These are phyloP conservation scores for Blastocystis sp. DNA, from an alignment of 352 stramenopile species.

Conservation along the genomic window DNA sequence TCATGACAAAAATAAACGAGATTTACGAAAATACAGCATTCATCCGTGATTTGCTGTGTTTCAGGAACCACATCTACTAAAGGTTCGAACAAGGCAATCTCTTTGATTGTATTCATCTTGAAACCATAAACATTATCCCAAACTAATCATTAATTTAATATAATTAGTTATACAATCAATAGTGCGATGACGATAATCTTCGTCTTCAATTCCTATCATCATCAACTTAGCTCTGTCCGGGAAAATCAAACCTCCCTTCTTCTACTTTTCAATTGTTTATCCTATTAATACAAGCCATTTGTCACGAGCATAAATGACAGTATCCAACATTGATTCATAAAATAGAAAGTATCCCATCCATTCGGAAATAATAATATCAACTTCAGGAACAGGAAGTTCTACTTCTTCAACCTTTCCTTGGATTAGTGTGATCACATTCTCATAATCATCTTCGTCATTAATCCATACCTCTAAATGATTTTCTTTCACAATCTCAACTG, in stretches of 20 bases:
- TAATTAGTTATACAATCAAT: constrained; percentile 78
- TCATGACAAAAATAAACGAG: constrained; percentile 5
- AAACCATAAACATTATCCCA: constrained; percentile 99
- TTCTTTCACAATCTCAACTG: constrained; percentile 85
- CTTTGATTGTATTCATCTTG: constrained; percentile 95
- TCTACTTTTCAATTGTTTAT: constrained; percentile 1
- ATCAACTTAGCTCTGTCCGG: constrained; percentile 92
- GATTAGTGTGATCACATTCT: constrained; percentile 82
- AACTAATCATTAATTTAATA: constrained; percentile 74
- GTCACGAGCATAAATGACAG: constrained; percentile 89
- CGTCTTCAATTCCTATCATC: constrained; percentile 91
- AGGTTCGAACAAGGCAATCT: constrained; percentile 91
- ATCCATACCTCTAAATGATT: constrained; percentile 87
- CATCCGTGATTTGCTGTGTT: constrained; percentile 84
- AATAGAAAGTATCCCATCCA: constrained; percentile 97
- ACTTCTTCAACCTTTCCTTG: constrained; percentile 88
- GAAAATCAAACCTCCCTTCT: constrained; percentile 86
- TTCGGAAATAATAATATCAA: constrained; percentile 96
- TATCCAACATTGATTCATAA: constrained; percentile 96
- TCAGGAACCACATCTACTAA: constrained; percentile 92
- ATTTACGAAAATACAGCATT: constrained; percentile 79
- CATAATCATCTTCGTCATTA: background rate
- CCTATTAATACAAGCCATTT: constrained; percentile 80
- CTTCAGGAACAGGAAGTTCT: constrained; percentile 83
- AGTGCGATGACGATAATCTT: constrained; percentile 87